Evolutionary conservation across 768 basidiomycete species (phyloP), one percentile per base, ranked within the genome.

Genomic region (Scleroderma citrinum): DNA sequence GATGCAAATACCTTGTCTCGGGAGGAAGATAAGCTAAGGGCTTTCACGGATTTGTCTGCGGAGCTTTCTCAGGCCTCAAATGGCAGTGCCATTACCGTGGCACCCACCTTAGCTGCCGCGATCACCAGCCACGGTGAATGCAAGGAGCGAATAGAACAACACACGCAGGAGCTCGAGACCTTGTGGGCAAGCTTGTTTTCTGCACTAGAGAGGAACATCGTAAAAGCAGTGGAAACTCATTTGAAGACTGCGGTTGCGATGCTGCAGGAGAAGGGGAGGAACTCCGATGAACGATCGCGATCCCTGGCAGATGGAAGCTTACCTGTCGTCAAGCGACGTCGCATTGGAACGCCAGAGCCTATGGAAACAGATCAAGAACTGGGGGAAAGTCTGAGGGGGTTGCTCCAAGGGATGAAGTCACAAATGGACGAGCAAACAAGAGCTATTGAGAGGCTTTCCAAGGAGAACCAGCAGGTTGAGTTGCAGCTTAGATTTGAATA

Each of bases 111-210:
- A 20, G 71, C 75, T 19, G 70, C 73, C 32, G 69, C 78, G 21
- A 64, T 73, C 50, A 59, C 66, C 34, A 68, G 63, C 29, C 75
- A 77, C 47, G 66, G 67, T 37, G 68, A 75, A 48, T 70, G 63
- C 50, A 73, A 74, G 53, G 66, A 70, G 44, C 71, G 67, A 17
- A 63, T 71, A 24, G 72, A 76, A 46, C 62, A 64, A 41, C 70
- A 64, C 45, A 60, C 69, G 34, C 58, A 62, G 39, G 69, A 69
- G 13, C 69, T 78, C n/a, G 71, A 69, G 45, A 52, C 59, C 23
- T 56, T 77, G 36, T 81, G 80, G 79, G 68, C 66, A 49, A 64
- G 72, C 31, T 62, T 72, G n/a, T 74, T 80, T 44, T 65, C 72
- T 32, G 46, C 64, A 19, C 64, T 78, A 46, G 61, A 69, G 17